phyloP scores from a whole-genome alignment of 805 yeast genomes.

The Ascoidea asiatica region DNA sequence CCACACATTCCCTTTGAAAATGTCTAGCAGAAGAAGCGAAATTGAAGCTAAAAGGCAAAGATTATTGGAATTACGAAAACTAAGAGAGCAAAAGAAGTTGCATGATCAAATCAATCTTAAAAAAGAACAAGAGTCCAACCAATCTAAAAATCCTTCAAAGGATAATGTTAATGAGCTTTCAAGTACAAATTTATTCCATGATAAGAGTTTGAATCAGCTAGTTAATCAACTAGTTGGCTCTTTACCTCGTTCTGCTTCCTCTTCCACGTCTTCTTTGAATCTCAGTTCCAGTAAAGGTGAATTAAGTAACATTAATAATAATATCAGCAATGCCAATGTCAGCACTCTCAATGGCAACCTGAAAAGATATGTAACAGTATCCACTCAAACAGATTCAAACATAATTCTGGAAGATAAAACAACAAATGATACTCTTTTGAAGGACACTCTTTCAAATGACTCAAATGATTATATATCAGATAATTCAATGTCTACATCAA shows the following conservation, averaged over 20 bases:
- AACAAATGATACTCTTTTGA: not conserved
- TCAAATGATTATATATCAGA: not conserved
- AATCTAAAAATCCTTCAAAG: not conserved
- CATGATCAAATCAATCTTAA: not conserved
- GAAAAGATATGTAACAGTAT: no score
- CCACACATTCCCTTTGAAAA: not conserved
- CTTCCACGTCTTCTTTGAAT: no score
- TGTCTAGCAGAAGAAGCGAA: not conserved
- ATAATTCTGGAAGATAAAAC: not conserved
- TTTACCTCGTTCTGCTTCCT: no score
- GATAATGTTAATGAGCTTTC: not conserved
- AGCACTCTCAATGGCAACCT: no score
- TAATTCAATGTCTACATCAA: no score
- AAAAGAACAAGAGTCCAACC: not conserved
- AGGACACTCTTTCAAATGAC: not conserved
- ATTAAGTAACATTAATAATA: no score
- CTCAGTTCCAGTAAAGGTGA: no score
- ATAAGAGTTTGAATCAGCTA: not conserved
- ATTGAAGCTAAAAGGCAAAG: not conserved
- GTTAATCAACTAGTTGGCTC: not conserved
- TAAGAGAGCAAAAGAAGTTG: not conserved
- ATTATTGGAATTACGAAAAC: not conserved
- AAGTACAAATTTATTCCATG: not conserved
- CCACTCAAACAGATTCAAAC: not conserved
- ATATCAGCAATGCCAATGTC: no score